phyloP scores from a whole-genome alignment of 2,329 filamentous ascomycete genomes.

The Grosmannia huntii region DNA sequence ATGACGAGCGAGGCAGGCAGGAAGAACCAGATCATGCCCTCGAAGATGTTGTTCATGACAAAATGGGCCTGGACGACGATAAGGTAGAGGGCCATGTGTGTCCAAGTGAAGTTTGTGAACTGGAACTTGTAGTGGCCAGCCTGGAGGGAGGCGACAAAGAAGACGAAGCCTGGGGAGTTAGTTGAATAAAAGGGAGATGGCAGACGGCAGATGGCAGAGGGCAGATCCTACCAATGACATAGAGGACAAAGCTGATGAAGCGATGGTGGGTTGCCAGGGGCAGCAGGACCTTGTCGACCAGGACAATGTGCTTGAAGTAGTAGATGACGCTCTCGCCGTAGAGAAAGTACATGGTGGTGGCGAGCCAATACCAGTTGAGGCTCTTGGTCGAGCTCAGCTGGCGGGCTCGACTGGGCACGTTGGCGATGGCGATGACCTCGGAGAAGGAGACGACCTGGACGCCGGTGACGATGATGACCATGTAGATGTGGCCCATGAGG shows the following conservation, averaged over 20 bases:
- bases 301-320: constrained; percentile 97
- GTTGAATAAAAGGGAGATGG: no score
- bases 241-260: constrained; percentile 97
- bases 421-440: constrained; percentile 96
- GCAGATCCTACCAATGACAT: constrained; percentile 84
- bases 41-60: constrained; percentile 99
- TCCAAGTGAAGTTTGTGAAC: constrained; percentile 99
- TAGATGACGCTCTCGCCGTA: constrained; percentile 99
- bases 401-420: constrained; percentile 81
- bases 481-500: constrained; percentile 95
- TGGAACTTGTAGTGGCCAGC: constrained; percentile 97
- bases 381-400: constrained; percentile 90
- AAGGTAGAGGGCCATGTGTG: constrained; percentile 95
- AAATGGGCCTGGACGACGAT: constrained; percentile 98
- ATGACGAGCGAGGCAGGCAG: constrained; percentile 88
- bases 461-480: constrained; percentile 83
- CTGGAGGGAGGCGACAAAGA: constrained; percentile 90
- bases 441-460: constrained; percentile 97
- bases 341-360: constrained; percentile 98
- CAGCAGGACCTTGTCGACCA: constrained; percentile 85
- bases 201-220: background rate
- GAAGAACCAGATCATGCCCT: constrained; percentile 99
- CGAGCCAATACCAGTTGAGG: constrained; percentile 97
- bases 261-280: constrained; percentile 93
- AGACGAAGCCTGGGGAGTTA: constrained; percentile 87